Evolutionary conservation across 2,329 filamentous ascomycete genomes (phyloP).

Genomic region (Monilinia aucupariae): DNA sequence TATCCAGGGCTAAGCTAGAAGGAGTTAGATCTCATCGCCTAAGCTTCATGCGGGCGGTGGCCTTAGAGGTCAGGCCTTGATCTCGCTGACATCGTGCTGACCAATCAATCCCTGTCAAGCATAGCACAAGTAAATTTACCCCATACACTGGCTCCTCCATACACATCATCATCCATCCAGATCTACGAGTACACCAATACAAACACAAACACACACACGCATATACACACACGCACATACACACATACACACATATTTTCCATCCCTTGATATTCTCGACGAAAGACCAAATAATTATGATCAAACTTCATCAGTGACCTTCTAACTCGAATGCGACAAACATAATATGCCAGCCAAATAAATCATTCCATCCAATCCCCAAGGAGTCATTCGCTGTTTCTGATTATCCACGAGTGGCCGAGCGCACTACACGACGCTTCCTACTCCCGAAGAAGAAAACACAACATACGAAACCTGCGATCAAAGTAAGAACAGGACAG

Average conservation of each 20-base stretch:
- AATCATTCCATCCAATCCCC: neutral
- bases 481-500: neutral
- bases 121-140: too few relatives aligned
- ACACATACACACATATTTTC: neutral
- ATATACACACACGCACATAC: too few relatives aligned
- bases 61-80: too few relatives aligned
- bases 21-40: too few relatives aligned
- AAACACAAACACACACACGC: too few relatives aligned
- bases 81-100: too few relatives aligned
- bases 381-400: neutral
- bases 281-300: neutral
- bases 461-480: constrained; percentile 8
- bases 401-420: constrained; percentile 18
- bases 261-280: neutral
- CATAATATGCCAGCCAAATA: neutral
- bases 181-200: neutral
- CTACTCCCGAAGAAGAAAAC: constrained; percentile 11
- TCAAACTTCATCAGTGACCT: neutral
- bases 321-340: neutral
- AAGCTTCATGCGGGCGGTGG: too few relatives aligned
- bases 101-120: too few relatives aligned
- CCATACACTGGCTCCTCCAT: too few relatives aligned
- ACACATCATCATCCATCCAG: neutral
- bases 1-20: too few relatives aligned
- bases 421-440: constrained; percentile 17